Percentiles rank a stretch among this genome's conserved stretches.
Conservation (phyloP, 176 grass and related monocot species). For the Eleusine coracana region DNA sequence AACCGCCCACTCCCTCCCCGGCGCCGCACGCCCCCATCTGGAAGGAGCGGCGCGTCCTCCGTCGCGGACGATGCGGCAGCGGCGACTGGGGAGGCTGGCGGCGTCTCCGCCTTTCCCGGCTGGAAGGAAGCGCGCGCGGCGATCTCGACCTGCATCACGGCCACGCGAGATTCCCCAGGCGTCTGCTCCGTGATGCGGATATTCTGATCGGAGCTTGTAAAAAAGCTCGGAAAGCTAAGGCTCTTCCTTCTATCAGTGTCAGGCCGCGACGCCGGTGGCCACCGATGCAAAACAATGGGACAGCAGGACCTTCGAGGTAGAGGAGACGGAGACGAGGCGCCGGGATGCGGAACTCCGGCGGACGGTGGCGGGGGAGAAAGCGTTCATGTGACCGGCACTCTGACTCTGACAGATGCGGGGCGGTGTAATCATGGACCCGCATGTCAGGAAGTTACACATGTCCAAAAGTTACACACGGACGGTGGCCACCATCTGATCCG, state of each 20-base stretch:
- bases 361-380: not conserved
- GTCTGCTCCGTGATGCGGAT: slow-evolving; percentile 29
- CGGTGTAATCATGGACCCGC: no score
- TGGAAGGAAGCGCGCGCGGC: not conserved
- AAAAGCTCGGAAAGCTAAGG: not conserved
- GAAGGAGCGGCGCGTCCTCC: slow-evolving; percentile 50
- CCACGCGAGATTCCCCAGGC: not conserved
- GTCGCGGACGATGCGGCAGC: not conserved
- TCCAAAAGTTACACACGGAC: no score
- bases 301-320: not conserved
- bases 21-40: slow-evolving; percentile 33
- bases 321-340: not conserved
- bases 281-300: not conserved
- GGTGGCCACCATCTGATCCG: no score
- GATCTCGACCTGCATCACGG: slow-evolving; percentile 52
- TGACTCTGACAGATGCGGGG: not conserved
- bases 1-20: slow-evolving; percentile 38
- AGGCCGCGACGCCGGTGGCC: not conserved
- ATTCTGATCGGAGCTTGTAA: slow-evolving; percentile 1
- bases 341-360: slow-evolving; percentile 23
- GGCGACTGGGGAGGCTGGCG: slow-evolving; percentile 18
- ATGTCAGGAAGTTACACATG: not conserved
- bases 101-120: slow-evolving; percentile 9
- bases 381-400: not conserved
- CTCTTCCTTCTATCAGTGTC: not conserved